Percentiles rank a stretch among this genome's conserved stretches.
These are phyloP conservation scores for Phytophthora ohioensis DNA, from an alignment of 352 stramenopile genomes.

Conservation along the genomic window DNA sequence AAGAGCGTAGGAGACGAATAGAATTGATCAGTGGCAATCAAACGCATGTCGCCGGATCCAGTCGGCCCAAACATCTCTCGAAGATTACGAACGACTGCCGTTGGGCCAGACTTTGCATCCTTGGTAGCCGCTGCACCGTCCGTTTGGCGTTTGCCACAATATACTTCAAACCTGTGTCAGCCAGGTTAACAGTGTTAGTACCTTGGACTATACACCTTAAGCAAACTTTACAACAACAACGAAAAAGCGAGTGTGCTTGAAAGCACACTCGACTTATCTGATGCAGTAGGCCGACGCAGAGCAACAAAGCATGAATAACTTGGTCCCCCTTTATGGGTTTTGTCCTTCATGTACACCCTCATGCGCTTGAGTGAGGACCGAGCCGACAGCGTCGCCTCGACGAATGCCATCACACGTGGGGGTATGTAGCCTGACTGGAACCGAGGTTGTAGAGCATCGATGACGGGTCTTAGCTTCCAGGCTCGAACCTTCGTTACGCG, in stretches of 20 bases:
- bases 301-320: constrained; percentile 13
- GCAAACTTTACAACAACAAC: background rate
- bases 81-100: constrained; percentile 2
- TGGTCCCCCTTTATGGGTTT: constrained; percentile 11
- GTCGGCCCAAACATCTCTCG: background rate
- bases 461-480: constrained; percentile 6
- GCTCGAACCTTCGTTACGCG: background rate
- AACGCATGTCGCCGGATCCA: background rate
- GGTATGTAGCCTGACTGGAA: background rate
- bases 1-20: background rate
- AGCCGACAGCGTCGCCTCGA: constrained; percentile 4
- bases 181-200: background rate
- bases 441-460: background rate
- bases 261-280: background rate
- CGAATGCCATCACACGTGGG: background rate
- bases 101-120: background rate
- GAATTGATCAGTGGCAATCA: background rate
- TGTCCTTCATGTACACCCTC: background rate
- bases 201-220: constrained; percentile 8
- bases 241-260: background rate
- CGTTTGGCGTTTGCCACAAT: background rate
- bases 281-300: constrained; percentile 5
- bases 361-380: constrained; percentile 2
- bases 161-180: constrained; percentile 10
- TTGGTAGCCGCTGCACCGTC: background rate